phyloP scores from a whole-genome alignment of 306 rosid species.

The Glycyrrhiza uralensis region DNA sequence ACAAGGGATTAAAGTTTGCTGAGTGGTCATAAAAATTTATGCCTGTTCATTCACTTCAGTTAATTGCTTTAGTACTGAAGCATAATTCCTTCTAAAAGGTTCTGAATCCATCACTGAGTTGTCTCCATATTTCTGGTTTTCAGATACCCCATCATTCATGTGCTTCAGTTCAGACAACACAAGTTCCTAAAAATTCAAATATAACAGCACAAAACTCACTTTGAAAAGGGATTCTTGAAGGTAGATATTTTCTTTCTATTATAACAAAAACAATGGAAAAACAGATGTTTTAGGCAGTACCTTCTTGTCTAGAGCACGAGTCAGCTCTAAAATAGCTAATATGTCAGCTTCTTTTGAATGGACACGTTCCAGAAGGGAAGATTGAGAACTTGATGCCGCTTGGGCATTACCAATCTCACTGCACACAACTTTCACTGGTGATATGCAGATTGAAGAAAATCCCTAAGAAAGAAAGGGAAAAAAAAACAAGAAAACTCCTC shows the following conservation, averaged over 20 bases:
- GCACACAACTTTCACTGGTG: constrained; percentile 44
- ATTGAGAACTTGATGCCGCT: constrained; percentile 47
- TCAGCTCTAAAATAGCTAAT: constrained; percentile 72
- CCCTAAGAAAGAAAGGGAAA: constrained; percentile 32
- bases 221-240: constrained; percentile 10
- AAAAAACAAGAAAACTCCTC: background rate
- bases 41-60: constrained; percentile 84
- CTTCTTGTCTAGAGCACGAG: constrained; percentile 86
- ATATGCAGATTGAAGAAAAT: constrained; percentile 38
- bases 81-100: constrained; percentile 77
- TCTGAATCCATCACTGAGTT: constrained; percentile 67
- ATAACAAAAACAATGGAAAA: background rate
- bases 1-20: constrained; percentile 11
- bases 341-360: constrained; percentile 77
- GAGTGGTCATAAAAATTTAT: constrained; percentile 31
- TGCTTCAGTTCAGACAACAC: constrained; percentile 76
- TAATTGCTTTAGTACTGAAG: constrained; percentile 72
- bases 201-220: constrained; percentile 29
- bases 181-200: constrained; percentile 60
- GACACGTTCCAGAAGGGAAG: constrained; percentile 46
- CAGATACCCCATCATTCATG: constrained; percentile 72
- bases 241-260: constrained; percentile 13
- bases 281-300: constrained; percentile 35
- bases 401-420: constrained; percentile 44
- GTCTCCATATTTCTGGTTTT: constrained; percentile 62